phyloP scores from a whole-genome alignment of 345 rosid genomes.

The Gossypium rotundifolium region DNA sequence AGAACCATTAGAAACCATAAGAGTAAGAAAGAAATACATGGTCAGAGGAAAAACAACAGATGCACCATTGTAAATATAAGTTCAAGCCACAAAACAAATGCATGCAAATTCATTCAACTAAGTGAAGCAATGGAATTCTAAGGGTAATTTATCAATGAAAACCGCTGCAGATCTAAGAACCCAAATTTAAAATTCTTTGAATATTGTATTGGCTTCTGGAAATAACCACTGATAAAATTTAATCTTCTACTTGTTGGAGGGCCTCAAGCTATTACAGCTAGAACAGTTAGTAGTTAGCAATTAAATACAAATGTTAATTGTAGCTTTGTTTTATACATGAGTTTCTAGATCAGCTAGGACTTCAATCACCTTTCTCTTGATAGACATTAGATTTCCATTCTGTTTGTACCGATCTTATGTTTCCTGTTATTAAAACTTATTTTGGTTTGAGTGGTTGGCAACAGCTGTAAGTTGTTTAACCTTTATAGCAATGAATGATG shows the following conservation, averaged over 20 bases:
- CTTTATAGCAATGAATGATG: not conserved
- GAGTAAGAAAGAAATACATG: conserved; percentile 3
- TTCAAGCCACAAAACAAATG: not conserved
- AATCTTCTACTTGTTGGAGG: not conserved
- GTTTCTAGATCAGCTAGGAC: not conserved
- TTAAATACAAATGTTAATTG: not conserved
- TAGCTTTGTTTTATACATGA: not conserved
- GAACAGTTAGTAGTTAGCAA: not conserved
- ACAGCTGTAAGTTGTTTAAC: not conserved
- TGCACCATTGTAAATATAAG: not conserved
- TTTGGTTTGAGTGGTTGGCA: not conserved
- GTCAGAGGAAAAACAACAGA: conserved; percentile 1
- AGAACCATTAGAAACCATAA: not conserved
- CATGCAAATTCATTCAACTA: not conserved
- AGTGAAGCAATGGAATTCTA: not conserved
- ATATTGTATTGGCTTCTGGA: not conserved
- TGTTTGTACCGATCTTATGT: not conserved
- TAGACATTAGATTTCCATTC: not conserved
- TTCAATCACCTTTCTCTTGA: not conserved
- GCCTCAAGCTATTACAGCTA: not conserved
- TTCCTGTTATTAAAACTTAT: not conserved
- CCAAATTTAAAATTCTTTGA: not conserved
- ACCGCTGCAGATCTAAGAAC: not conserved
- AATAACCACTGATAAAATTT: not conserved
- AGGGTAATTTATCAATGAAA: not conserved